Conservation (phyloP, 352 stramenopile genomes). For the Peronospora destructor region DNA sequence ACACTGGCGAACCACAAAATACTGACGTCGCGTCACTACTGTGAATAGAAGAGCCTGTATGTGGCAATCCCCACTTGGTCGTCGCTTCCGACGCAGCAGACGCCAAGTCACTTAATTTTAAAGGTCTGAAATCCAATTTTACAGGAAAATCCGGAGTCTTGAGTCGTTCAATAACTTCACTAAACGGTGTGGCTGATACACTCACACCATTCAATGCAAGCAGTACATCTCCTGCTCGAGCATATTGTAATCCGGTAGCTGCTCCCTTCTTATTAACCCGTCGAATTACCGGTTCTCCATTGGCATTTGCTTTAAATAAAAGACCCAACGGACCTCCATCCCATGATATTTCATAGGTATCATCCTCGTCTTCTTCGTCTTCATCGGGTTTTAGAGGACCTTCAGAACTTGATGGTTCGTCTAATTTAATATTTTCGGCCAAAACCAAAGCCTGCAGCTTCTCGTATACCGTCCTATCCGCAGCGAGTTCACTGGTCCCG, state of each 20-base stretch:
- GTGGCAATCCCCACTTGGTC: constrained; percentile 19
- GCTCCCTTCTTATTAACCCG: constrained; percentile 68
- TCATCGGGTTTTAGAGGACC: neutral
- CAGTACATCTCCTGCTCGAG: constrained; percentile 69
- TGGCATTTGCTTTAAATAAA: constrained; percentile 58
- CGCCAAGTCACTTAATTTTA: constrained; percentile 39
- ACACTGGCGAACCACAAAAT: constrained; percentile 27
- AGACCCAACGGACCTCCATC: constrained; percentile 55
- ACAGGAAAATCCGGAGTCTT: constrained; percentile 57
- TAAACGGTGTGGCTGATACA: constrained; percentile 45
- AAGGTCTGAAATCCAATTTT: constrained; percentile 58
- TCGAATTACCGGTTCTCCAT: constrained; percentile 54
- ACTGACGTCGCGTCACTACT: constrained; percentile 27
- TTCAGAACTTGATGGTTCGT: constrained; percentile 13
- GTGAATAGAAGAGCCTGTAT: constrained; percentile 27
- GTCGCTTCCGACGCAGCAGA: constrained; percentile 13
- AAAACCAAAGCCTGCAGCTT: constrained; percentile 51
- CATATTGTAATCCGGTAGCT: constrained; percentile 50
- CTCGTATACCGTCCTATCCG: constrained; percentile 37
- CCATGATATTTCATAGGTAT: constrained; percentile 69
- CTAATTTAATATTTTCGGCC: constrained; percentile 37
- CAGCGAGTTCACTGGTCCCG: constrained; percentile 16
- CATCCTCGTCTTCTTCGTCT: constrained; percentile 54
- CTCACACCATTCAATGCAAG: constrained; percentile 55
- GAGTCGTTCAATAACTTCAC: constrained; percentile 59